Percentiles rank a stretch among this genome's conserved stretches.
Conservation (phyloP, 2,329 filamentous ascomycete species). For the Diaporthe velutina region DNA sequence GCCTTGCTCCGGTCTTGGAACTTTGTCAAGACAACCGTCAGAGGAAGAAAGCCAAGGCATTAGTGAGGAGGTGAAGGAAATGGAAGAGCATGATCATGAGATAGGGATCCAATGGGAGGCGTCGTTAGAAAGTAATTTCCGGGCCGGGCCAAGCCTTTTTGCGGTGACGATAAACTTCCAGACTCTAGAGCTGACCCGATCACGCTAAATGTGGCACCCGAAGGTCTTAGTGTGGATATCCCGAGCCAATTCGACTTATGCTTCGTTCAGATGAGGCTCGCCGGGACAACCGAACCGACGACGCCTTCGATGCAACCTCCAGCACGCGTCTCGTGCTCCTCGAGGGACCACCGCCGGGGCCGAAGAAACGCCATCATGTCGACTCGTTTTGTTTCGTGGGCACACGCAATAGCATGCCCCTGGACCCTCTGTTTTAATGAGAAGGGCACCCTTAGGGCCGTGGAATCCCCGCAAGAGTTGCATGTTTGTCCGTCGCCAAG, state of each 20-base stretch:
- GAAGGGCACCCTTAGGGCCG: background rate
- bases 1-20: background rate
- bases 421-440: slow-evolving; percentile 29
- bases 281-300: slow-evolving; percentile 17
- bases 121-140: background rate
- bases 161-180: background rate
- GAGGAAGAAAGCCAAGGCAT: background rate
- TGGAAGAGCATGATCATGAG: background rate
- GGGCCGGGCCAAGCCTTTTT: slow-evolving; percentile 25
- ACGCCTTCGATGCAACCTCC: background rate
- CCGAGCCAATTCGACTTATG: slow-evolving; percentile 1
- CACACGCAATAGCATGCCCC: slow-evolving; percentile 14
- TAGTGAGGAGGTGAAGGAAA: background rate
- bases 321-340: background rate
- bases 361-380: background rate
- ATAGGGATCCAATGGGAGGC: background rate
- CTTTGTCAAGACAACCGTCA: background rate
- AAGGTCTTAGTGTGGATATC: background rate
- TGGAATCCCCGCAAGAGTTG: background rate
- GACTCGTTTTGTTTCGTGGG: slow-evolving; percentile 14
- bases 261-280: slow-evolving; percentile 15
- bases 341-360: background rate
- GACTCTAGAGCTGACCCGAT: background rate
- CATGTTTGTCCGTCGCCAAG: slow-evolving; percentile 27
- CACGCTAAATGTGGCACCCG: slow-evolving; percentile 5